Evolutionary conservation across 768 basidiomycete genomes (phyloP), one percentile per base, ranked within the genome.

Genomic region (Tylopilus plumbeoviolaceoides): DNA sequence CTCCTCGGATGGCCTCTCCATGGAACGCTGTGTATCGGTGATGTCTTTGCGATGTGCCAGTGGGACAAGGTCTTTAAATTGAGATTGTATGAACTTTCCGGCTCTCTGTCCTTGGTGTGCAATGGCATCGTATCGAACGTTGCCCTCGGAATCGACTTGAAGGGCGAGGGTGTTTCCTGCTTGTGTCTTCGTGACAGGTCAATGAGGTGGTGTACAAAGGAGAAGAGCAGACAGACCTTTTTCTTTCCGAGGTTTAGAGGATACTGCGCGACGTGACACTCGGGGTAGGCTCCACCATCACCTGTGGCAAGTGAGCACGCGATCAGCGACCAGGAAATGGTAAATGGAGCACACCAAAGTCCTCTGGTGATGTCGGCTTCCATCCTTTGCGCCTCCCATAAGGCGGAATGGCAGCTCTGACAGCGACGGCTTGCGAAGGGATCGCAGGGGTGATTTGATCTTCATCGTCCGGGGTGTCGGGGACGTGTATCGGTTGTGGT

Each of bases 251-350:
- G 85, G 51, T 92, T 91, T 56, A 98, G 70, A 11, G 95, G 95
- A 74, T 97, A 99, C 69, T 99, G 95, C 7, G 97, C 97, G 48
- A 95, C 75, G 78, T 95, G 93, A 70, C 95, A 98, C 75, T 99
- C 93, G 5, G 93, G 93, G 71, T 85, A 91, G 51, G 92, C 77
- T 60, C 91, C 92, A 58, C 92, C 91, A 64, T 91, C 87, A 53
- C 84, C 87, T 89, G 60, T 41, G 47, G 56, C n/a, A 23, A 36
- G 30, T 44, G 25, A 50, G 39, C 43, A 42, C 55, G 36, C 47
- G 39, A 28, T 45, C 7, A 6, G 41, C 7, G 1, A 17, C 18
- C 12, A 35, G 6, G 18, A 55, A 40, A 23, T 7, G 35, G 31
- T 58, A 54, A 50, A 36, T 57, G 58, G 51, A 55, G 70, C 84